phyloP scores from a whole-genome alignment of 2,329 filamentous ascomycete genomes.

The Coleophoma cylindrospora region DNA sequence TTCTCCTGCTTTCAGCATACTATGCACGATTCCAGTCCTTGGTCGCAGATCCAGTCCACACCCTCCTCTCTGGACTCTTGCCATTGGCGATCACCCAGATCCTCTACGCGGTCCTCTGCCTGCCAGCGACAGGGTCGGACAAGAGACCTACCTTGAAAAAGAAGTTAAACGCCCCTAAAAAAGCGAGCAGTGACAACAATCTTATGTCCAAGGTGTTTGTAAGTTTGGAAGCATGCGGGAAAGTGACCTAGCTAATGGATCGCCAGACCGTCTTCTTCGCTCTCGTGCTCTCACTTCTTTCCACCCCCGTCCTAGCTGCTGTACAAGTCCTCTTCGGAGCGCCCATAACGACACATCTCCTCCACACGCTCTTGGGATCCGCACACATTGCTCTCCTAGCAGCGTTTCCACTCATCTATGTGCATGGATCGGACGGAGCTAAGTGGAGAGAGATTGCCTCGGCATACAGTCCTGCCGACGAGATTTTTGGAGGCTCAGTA shows the following conservation, averaged over 20 bases:
- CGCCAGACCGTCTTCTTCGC: conserved; percentile 65
- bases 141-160: conserved; percentile 42
- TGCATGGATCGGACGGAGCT: conserved; percentile 68
- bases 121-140: conserved; percentile 53
- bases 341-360: conserved; percentile 74
- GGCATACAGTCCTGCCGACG: conserved; percentile 68
- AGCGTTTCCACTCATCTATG: conserved; percentile 77
- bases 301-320: conserved; percentile 46
- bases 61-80: conserved; percentile 56
- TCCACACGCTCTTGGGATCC: conserved; percentile 74
- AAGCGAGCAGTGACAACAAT: conserved; percentile 16
- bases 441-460: conserved; percentile 70
- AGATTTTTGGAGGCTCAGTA: conserved; percentile 76
- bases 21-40: conserved; percentile 59
- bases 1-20: conserved; percentile 60
- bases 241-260: background rate
- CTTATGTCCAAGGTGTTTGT: too few species aligned
- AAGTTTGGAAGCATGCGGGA: too few species aligned
- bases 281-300: conserved; percentile 45
- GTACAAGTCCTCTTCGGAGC: conserved; percentile 83
- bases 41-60: conserved; percentile 63
- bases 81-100: conserved; percentile 61
- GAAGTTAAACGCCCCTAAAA: conserved; percentile 30
- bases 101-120: conserved; percentile 55
- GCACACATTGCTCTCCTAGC: conserved; percentile 77